These are phyloP conservation scores for Prunus yedoensis DNA, from an alignment of 331 rosid genomes.

Conservation along the genomic window DNA sequence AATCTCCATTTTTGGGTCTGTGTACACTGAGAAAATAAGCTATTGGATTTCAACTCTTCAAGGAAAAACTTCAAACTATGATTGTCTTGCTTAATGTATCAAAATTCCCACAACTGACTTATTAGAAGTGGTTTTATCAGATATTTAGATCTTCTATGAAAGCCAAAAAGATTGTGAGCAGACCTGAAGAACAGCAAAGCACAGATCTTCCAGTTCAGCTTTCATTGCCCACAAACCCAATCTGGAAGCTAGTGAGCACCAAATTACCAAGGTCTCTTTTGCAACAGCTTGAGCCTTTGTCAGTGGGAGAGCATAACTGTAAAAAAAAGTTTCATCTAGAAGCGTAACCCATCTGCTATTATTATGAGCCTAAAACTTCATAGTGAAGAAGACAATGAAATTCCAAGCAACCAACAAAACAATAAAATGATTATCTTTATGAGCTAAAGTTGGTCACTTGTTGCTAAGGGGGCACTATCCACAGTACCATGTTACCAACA, in stretches of 20 bases:
- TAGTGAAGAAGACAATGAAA: background rate
- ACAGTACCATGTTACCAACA: background rate
- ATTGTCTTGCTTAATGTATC: background rate
- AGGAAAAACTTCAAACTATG: background rate
- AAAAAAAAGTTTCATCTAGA: constrained; percentile 26
- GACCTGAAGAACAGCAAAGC: constrained; percentile 97
- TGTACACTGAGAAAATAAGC: background rate
- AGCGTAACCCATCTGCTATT: constrained; percentile 16
- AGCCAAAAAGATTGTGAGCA: constrained; percentile 21
- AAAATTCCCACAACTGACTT: background rate
- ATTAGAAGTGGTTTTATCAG: background rate
- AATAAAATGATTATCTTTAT: background rate
- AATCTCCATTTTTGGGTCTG: background rate
- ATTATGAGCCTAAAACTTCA: constrained; percentile 19
- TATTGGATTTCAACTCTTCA: background rate
- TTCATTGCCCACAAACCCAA: constrained; percentile 96
- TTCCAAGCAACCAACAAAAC: background rate
- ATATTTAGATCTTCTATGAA: constrained; percentile 4
- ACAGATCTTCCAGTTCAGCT: constrained; percentile 93
- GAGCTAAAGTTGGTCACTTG: background rate
- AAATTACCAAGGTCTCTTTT: constrained; percentile 84
- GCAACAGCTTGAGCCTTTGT: constrained; percentile 95
- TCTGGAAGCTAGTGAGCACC: constrained; percentile 98
- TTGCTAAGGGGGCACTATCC: background rate
- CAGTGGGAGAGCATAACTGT: constrained; percentile 78